Base-by-base conservation (phyloP, 2,329 filamentous ascomycete genomes). In the Scedosporium aurantiacum region DNA sequence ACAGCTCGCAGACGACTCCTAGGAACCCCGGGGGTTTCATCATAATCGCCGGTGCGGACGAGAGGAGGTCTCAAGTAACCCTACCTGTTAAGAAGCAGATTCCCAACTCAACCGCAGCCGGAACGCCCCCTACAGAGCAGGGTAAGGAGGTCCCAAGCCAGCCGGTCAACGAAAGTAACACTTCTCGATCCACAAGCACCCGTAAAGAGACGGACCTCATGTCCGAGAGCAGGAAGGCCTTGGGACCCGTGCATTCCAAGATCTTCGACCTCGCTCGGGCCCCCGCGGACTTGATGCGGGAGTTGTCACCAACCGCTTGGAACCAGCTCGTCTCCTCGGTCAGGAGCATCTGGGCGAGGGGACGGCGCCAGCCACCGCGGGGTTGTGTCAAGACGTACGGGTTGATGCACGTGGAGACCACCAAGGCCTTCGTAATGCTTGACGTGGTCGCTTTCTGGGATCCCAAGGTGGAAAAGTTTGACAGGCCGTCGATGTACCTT, bases 371-470 rank as follows among this genome's bases (percentile, higher is more conserved):
- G 2, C 79, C 81, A 0, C 78, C 76, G 4, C 73, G 78, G 10
- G 83, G 83, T 4, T 78, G 77, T 59, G 73, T 86, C 56, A 68
- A 73, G 1, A 74, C 86, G 1, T 78, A 78, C 16, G 83, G 83
- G 0, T 68, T 84, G 10, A 76, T 86, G 1, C 79, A 84, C 64
- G 62, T 85, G 1, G 73, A 78, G 47, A 75, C 79, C 2, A 68
- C 77, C 1, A 75, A 70, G 23, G 76, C 76, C 1, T 73, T 73
- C 58, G 68, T 85, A 61, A 75, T 77, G 2, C 71, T 85, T 12
- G 79, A 83, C 63, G 81, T 82, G 2, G 63, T 70, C 10, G 79
- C 75, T 1, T 82, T 78, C 70, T 86, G 81, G 70, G 77, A 86
- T 67, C 82, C 83, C 1, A 80, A 82, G 68, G 77, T 76, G 47